Base-by-base conservation (phyloP, 306 rosid genomes). In the Acmispon strigosus region DNA sequence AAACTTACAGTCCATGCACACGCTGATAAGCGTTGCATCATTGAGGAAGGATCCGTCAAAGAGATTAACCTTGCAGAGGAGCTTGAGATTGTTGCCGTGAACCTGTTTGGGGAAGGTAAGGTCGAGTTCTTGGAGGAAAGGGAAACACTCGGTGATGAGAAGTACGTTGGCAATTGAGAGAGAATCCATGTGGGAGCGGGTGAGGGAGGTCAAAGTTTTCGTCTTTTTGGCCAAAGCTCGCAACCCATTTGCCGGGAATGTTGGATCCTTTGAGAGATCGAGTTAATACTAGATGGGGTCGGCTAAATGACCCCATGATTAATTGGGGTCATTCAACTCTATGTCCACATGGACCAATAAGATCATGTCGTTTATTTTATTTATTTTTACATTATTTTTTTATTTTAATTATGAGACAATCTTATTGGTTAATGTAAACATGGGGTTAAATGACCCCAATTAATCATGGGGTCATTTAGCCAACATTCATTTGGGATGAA, bases 91-190 rank as follows among this genome's bases (percentile, higher is more conserved):
- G 7, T 17, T 3, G 4, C 13, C 14, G 15, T 50, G 65, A 75
- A 5, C 5, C 0, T 81, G 6, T 6, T 19, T 49, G 7, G 85
- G 85, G 61, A 56, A 81, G 57, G n/a, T 22, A 22, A 22, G 62
- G 36, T 86, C 88, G 7, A 91, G 87, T 66, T 86, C 83, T 69
- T 86, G 72, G 4, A 88, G 92, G 10, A 39, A 18, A 5, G 92
- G 86, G 77, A 91, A 84, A 9, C 29, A 76, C 0, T 75, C 20
- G 0, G 79, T 82, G 0, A 90, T 84, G 27, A 64, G 20, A 16
- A 42, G 1, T 22, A 86, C 61, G 73, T 83, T 82, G 0, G 9
- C 10, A 45, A 70, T 65, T 3, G 5, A 45, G 10, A 88, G 74
- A 24, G 19, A 63, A 0, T 15, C 22, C 39, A 73, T 47, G 51